Base-by-base conservation (phyloP, 2,329 filamentous ascomycete genomes). In the Onygenales sp. region DNA sequence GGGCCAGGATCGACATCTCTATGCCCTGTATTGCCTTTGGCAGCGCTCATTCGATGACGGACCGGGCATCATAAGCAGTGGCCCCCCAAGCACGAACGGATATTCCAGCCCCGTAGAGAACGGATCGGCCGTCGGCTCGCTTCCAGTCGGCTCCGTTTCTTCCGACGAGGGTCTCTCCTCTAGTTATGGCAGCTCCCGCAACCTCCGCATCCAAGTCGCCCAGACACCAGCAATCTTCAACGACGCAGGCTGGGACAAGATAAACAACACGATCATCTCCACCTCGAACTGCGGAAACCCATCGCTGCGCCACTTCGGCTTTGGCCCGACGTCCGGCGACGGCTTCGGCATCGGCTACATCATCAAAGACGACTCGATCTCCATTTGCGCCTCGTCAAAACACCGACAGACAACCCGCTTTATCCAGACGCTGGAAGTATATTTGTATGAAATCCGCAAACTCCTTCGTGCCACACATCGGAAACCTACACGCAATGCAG, bases 271-370 rank as follows among this genome's bases (percentile, higher is more conserved):
- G 7, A 89, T 97, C 59, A 76, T 98, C 41, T 95, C 89, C 6
- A 97, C 93, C 0, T 96, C 91, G n/a, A 98, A 98, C 76, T 98
- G 93, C 70, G 93, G 93, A 55, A 98, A 97, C 70, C 93, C 93
- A 0, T 89, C 86, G 0, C 82, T 98, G 14, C 84, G 93, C 2
- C 92, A 97, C 63, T 98, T 98, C 63, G 93, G 93, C 3, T 98
- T 98, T 66, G 93, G 93, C 0, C 93, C 93, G 1, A 95, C 92
- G 0, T 92, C 88, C 0, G 92, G 85, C 2, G 90, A 96, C 60
- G 93, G 93, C 0, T 97, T 97, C 65, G 93, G 93, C 33, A 96
- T 98, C 53, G 93, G 93, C 2, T 98, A 98, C 74, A 97, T 98
- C 64, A 96, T 98, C 79, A 98, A 98, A 72, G 89, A 94, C 60